Conservation (phyloP, 225 moss, liverwort and hornwort genomes). For the Sphagnum tenellum region DNA sequence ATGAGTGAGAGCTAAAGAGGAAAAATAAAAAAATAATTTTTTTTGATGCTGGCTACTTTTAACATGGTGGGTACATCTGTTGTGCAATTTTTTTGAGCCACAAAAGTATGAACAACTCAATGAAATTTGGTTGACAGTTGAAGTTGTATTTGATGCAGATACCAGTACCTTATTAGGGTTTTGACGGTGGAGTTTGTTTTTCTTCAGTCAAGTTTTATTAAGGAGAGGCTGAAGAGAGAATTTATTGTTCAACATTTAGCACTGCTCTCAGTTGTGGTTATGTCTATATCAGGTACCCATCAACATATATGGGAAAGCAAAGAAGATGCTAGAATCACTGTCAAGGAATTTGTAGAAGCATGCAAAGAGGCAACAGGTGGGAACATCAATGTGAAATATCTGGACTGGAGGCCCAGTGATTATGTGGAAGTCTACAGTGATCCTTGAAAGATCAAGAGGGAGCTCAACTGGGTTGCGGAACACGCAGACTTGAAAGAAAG, state of each 20-base stretch:
- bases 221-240: too few relatives aligned
- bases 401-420: conserved; percentile 72
- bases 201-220: background rate
- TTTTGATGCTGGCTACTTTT: too few relatives aligned
- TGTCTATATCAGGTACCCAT: conserved; percentile 55
- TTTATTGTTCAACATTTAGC: too few relatives aligned
- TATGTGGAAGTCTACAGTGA: conserved; percentile 88
- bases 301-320: conserved; percentile 94
- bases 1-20: too few relatives aligned
- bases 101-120: too few relatives aligned
- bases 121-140: too few relatives aligned
- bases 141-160: too few relatives aligned
- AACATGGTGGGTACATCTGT: too few relatives aligned
- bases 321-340: conserved; percentile 90
- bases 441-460: conserved; percentile 76
- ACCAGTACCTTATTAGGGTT: too few relatives aligned
- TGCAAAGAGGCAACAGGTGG: conserved; percentile 73
- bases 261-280: too few relatives aligned
- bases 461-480: conserved; percentile 75
- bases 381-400: conserved; percentile 47
- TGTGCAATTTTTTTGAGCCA: too few relatives aligned
- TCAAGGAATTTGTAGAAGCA: conserved; percentile 81
- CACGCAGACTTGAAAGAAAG: conserved; percentile 64
- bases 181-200: background rate
- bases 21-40: too few relatives aligned